Base-by-base conservation (phyloP, 768 basidiomycete genomes). In the Hirschioporus abietinus region DNA sequence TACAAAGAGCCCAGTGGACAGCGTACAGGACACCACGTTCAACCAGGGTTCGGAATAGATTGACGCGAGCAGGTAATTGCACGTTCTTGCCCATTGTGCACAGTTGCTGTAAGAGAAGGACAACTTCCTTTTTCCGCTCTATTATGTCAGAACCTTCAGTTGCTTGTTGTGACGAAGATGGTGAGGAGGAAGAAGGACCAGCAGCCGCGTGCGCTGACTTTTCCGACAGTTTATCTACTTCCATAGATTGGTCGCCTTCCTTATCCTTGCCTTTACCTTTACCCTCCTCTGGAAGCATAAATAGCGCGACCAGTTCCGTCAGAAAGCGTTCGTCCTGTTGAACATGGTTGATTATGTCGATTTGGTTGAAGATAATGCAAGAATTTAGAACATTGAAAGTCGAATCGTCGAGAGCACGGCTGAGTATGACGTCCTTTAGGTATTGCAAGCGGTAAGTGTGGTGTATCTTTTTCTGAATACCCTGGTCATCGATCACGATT, bases 301-400 rank as follows among this genome's bases (percentile, higher is more conserved):
- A 92, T 57, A 92, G 76, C 59, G 81, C 78, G 36, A 96, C 91
- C 17, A 98, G 84, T 62, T 95, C 90, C 35, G 83, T 82, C 36
- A 98, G 80, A 74, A 98, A 92, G 12, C 77, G 74, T 1, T 83
- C 84, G 71, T 97, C 92, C 66, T 83, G 84, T 74, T 95, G 92
- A 35, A 99, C 85, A 73, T 96, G 88, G 63, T 83, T 87, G 73
- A 99, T 95, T 73, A 99, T 98, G 77, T 99, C 97, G 72, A 96
- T 95, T 76, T 99, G 96, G 79, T 99, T 97, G 85, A 96, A 99
- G 74, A 98, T 94, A 76, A 99, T 95, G 78, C 93, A 93, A 1
- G 94, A 95, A 78, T 95, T 98, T 74, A 99, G 86, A 72, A 97
- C 93, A 73, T 94, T 95, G 84, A 98, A 96, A 0, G 96, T 98